These are phyloP conservation scores for Astragalus membranaceus DNA, from an alignment of 306 rosid genomes.

Conservation along the genomic window DNA sequence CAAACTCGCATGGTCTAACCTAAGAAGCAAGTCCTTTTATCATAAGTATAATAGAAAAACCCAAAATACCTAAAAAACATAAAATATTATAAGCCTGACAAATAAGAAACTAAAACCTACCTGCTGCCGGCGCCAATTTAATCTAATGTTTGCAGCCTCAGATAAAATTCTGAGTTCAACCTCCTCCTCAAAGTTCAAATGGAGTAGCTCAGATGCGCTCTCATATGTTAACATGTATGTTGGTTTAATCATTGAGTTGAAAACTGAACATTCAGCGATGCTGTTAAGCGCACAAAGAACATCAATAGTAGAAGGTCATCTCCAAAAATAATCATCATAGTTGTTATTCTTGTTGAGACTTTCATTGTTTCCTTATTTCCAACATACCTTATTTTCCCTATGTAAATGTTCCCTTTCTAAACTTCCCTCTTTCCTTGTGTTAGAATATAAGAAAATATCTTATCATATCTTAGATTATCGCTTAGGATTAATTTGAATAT, in stretches of 20 bases:
- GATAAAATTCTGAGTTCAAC: constrained; percentile 70
- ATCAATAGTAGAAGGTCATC: constrained; percentile 5
- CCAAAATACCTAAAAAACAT: neutral
- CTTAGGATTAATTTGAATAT: too few species aligned
- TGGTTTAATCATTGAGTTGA: constrained; percentile 78
- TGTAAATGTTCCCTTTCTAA: neutral
- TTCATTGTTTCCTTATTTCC: neutral
- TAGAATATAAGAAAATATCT: neutral
- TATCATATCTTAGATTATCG: too few species aligned
- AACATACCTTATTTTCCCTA: neutral
- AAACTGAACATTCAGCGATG: constrained; percentile 88
- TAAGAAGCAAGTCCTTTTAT: constrained; percentile 2
- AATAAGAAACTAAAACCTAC: constrained; percentile 35
- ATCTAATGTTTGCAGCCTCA: constrained; percentile 82
- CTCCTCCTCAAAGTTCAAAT: constrained; percentile 87
- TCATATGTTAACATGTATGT: constrained; percentile 97
- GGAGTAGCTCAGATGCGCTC: constrained; percentile 90
- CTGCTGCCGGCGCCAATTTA: constrained; percentile 81
- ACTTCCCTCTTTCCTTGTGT: neutral
- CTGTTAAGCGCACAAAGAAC: constrained; percentile 36
- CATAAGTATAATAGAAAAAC: neutral
- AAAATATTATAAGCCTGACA: neutral
- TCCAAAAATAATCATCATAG: neutral
- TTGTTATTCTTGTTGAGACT: neutral
- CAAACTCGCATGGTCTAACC: neutral